These are phyloP conservation scores for Cafeteria roenbergensis DNA, from an alignment of 108 stramenopile genomes.

Conservation along the genomic window DNA sequence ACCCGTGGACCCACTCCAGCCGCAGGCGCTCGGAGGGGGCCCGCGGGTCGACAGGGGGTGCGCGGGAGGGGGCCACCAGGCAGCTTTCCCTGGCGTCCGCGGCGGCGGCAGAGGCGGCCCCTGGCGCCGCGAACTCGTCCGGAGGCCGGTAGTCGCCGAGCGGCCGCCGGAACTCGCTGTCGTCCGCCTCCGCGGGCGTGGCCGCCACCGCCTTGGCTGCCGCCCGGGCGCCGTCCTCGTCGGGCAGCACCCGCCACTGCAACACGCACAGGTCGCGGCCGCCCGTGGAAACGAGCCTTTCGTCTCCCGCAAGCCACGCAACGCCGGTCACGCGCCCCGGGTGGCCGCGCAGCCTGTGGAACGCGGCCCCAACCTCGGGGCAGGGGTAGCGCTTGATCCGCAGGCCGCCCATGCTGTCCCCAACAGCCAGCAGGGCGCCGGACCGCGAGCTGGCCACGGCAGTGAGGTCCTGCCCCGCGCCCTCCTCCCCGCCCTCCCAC, in stretches of 20 bases:
- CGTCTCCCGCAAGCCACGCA: conserved; percentile 16
- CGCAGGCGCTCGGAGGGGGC: not conserved
- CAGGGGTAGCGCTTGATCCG: conserved; percentile 25
- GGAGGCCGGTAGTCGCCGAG: too few relatives aligned
- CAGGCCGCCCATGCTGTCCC: conserved; percentile 29
- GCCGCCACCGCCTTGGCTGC: not conserved
- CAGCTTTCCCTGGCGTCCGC: too few relatives aligned
- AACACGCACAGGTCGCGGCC: conserved; percentile 25
- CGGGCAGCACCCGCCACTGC: conserved; percentile 16
- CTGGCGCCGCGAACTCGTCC: too few relatives aligned
- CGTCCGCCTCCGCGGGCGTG: not conserved
- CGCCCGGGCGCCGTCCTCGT: conserved; percentile 1
- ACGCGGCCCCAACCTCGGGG: not conserved
- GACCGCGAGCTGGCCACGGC: conserved; percentile 15
- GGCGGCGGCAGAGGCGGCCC: too few relatives aligned
- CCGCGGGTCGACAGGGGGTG: too few relatives aligned
- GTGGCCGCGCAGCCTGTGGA: conserved; percentile 19
- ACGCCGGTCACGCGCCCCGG: conserved; percentile 15
- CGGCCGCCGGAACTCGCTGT: too few relatives aligned
- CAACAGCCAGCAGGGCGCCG: conserved; percentile 26
- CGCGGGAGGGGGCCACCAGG: too few relatives aligned
- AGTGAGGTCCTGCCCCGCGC: conserved; percentile 12
- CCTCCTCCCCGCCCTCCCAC: conserved; percentile 17
- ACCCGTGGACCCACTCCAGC: conserved; percentile 1
- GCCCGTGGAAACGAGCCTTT: conserved; percentile 14